phyloP scores from a whole-genome alignment of 257 asterid species.

The Avicennia marina region DNA sequence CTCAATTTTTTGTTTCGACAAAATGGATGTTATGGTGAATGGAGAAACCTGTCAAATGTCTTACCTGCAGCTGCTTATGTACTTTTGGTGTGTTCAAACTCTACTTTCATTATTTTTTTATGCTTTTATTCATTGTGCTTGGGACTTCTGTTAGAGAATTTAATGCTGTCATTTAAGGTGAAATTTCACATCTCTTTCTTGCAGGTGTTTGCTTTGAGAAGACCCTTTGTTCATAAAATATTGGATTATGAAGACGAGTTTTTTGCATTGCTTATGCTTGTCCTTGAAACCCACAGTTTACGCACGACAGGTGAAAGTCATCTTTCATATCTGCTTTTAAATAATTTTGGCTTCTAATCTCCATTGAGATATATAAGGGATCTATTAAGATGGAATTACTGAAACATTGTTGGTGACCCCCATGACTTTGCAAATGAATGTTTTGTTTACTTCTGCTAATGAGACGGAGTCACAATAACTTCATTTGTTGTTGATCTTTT shows the following conservation, averaged over 20 bases:
- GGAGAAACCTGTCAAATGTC: background rate
- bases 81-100: background rate
- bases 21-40: background rate
- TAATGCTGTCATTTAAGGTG: background rate
- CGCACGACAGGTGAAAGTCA: conserved; percentile 63
- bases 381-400: conserved; percentile 6
- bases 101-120: background rate
- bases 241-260: conserved; percentile 92
- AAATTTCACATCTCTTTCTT: conserved; percentile 10
- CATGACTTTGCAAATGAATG: background rate
- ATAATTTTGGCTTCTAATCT: too few relatives aligned
- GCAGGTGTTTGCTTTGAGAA: conserved; percentile 88
- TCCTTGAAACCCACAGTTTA: conserved; percentile 92
- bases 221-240: conserved; percentile 85
- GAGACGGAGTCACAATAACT: conserved; percentile 4
- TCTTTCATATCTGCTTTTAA: background rate
- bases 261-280: conserved; percentile 87
- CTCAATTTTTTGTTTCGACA: background rate
- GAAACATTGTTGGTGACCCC: background rate
- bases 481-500: background rate
- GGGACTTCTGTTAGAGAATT: background rate
- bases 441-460: conserved; percentile 6
- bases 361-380: too few relatives aligned
- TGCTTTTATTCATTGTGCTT: too few relatives aligned
- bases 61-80: conserved; percentile 2